Evolutionary conservation across 2,329 filamentous ascomycete species (phyloP), one percentile per base, ranked within the genome.

Genomic region (Ophiostoma angusticollis): DNA sequence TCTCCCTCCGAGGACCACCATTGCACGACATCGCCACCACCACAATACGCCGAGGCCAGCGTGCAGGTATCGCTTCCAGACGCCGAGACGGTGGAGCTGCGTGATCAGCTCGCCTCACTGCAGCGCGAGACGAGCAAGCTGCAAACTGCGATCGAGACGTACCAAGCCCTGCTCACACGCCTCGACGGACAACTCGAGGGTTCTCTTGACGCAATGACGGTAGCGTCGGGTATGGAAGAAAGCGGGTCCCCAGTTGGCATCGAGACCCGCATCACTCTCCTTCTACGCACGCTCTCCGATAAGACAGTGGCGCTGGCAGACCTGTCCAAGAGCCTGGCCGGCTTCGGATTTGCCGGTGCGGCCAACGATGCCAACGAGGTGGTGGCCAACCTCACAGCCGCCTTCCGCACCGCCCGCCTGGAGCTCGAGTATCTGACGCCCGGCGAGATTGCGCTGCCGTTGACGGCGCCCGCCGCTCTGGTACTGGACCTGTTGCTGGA

Each of bases 401-500:
- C 66, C 2, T 70, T 79, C 55, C 68, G 73, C 16, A 54, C 66
- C 2, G 74, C 73, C 1, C 65, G 74, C 1, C 57, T 78, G 0
- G 73, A 78, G 47, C 64, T 78, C 3, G 74, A 78, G 52, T 77
- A 77, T 49, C 61, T 78, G 16, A 70, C 65, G 0, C 74, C 74
- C 0, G 74, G 73, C 6, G 74, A 78, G 50, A 58, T 68, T n/a
- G 49, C 62, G 0, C 60, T 74, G 1, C 69, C 72, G 0, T 56
- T 74, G 0, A 64, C 63, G 0, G 64, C 65, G 0, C 65, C 66
- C 35, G 72, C 72, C 2, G 67, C 67, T 1, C 63, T 70, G 37
- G 62, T 78, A 0, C 61, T 79, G 0, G 69, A 73, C 41, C 60
- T 75, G 11, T 52, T 78, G 5, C 61, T 78, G 0, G 50, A 51